Conservation (phyloP, 1,284 basidiomycete species). For the Meripilus lineatus region DNA sequence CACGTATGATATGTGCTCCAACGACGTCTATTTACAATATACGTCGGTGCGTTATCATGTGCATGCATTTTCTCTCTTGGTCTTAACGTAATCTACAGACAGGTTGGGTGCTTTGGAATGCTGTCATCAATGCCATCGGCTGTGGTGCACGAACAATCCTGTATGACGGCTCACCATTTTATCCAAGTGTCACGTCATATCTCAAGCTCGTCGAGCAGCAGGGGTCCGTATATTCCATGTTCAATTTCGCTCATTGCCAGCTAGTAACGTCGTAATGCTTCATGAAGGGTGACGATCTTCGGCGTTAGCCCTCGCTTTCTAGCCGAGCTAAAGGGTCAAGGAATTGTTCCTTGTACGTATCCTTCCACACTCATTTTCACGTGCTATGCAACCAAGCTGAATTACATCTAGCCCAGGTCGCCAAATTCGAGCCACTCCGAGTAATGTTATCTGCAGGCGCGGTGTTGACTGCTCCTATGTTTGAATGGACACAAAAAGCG, state of each 20-base stretch:
- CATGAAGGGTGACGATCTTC: constrained; percentile 45
- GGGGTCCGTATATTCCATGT: constrained; percentile 32
- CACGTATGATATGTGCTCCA: constrained; percentile 35
- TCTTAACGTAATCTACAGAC: constrained; percentile 38
- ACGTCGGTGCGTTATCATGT: constrained; percentile 46
- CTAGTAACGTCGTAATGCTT: too few species aligned
- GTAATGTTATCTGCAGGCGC: constrained; percentile 71
- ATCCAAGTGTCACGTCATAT: constrained; percentile 50
- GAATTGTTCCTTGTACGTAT: constrained; percentile 44
- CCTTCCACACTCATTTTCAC: neutral
- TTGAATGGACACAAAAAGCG: constrained; percentile 70
- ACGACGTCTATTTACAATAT: constrained; percentile 65
- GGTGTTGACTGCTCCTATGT: constrained; percentile 74
- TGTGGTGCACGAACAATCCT: constrained; percentile 50
- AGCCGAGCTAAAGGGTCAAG: constrained; percentile 52
- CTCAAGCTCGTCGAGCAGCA: constrained; percentile 57
- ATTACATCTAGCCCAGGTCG: constrained; percentile 35
- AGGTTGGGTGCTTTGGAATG: constrained; percentile 77
- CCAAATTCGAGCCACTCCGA: constrained; percentile 50
- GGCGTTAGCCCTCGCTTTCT: constrained; percentile 70
- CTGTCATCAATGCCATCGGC: constrained; percentile 49
- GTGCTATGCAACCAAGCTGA: too few species aligned
- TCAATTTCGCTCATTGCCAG: too few species aligned
- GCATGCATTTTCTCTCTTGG: neutral
- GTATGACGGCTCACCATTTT: constrained; percentile 70